These are phyloP conservation scores for Solanum rostratum DNA, from an alignment of 257 asterid genomes.

Conservation along the genomic window DNA sequence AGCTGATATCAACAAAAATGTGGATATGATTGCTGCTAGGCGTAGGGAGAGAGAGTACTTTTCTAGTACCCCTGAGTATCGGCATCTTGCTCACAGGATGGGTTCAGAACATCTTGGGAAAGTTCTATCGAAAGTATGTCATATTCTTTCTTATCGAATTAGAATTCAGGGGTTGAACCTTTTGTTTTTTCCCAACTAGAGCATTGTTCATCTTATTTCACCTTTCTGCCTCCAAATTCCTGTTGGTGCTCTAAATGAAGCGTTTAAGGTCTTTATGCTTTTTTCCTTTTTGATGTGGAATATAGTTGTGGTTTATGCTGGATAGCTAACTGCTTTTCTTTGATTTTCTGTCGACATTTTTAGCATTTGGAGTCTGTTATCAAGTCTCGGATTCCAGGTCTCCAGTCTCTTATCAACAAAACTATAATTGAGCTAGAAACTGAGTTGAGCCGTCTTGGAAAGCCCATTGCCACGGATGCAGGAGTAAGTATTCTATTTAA, in stretches of 20 bases:
- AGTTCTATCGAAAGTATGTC: slow-evolving; percentile 53
- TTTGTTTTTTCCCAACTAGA: neutral
- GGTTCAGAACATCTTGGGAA: slow-evolving; percentile 83
- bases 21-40: slow-evolving; percentile 86
- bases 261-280: neutral
- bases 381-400: slow-evolving; percentile 75
- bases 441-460: slow-evolving; percentile 67
- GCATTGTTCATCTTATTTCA: neutral
- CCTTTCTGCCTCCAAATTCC: neutral
- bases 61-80: slow-evolving; percentile 47
- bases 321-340: neutral
- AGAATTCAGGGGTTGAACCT: neutral
- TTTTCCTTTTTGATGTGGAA: neutral
- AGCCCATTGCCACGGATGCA: slow-evolving; percentile 70
- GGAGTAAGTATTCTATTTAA: slow-evolving; percentile 42
- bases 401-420: slow-evolving; percentile 69
- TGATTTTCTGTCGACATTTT: neutral
- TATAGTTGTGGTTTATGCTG: neutral
- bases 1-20: slow-evolving; percentile 64
- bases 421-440: slow-evolving; percentile 63
- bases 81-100: slow-evolving; percentile 53
- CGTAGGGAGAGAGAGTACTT: slow-evolving; percentile 63
- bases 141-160: neutral
- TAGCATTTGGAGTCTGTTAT: slow-evolving; percentile 76
- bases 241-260: neutral